Conservation (phyloP, 495 filamentous ascomycete genomes). For the Penicillium bovifimosum region DNA sequence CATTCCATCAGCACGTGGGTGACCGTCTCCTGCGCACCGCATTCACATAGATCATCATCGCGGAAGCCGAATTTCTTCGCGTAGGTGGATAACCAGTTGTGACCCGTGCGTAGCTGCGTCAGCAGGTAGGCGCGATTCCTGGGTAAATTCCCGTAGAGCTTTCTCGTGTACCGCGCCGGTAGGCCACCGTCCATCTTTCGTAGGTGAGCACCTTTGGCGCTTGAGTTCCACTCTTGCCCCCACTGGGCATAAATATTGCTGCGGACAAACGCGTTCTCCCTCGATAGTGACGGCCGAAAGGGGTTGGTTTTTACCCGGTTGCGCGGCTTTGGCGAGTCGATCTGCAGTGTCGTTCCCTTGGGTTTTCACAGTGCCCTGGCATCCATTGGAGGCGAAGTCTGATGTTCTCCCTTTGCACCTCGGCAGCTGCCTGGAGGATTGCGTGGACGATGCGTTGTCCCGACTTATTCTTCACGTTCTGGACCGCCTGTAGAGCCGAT, state of each 20-base stretch:
- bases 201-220: background rate
- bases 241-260: background rate
- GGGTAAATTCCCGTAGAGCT: background rate
- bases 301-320: background rate
- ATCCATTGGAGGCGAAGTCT: too few species aligned
- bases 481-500: constrained; percentile 6
- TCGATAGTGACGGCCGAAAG: background rate
- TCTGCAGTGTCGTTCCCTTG: background rate
- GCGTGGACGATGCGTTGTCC: constrained; percentile 7
- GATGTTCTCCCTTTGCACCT: background rate
- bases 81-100: background rate
- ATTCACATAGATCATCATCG: constrained; percentile 10
- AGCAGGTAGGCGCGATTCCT: background rate
- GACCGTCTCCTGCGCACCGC: constrained; percentile 8
- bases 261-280: background rate
- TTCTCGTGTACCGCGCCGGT: background rate
- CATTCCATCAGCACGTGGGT: constrained; percentile 2
- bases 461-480: background rate
- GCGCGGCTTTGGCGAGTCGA: background rate
- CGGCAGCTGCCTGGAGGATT: background rate
- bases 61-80: constrained; percentile 4
- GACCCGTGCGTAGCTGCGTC: background rate
- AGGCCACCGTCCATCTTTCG: background rate
- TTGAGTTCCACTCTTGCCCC: background rate
- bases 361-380: background rate